A percentile compares a stretch with the other conserved stretches of the same genome.
Conservation (phyloP, 208 protist genomes). For the Trypanosoma avium region DNA sequence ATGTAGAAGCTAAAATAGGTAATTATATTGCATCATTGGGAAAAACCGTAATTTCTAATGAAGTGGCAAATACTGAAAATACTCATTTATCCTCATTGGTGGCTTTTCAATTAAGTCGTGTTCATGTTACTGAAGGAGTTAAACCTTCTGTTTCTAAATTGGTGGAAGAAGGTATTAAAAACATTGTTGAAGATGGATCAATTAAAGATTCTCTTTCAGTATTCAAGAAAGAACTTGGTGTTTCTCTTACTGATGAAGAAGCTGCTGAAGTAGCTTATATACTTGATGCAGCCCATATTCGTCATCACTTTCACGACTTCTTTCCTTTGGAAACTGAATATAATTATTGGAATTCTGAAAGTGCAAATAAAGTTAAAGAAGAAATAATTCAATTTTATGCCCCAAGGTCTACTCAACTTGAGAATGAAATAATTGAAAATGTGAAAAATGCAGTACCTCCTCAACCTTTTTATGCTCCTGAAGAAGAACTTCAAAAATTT, state of each 20-base stretch:
- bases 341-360: conserved; percentile 56
- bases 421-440: conserved; percentile 46
- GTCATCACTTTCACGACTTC: conserved; percentile 83
- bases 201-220: conserved; percentile 26
- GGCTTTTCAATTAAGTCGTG: conserved; percentile 58
- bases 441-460: conserved; percentile 45
- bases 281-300: conserved; percentile 62
- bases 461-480: conserved; percentile 66
- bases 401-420: conserved; percentile 34
- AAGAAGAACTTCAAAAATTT: conserved; percentile 62
- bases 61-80: conserved; percentile 59
- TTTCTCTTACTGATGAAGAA: conserved; percentile 67
- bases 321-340: conserved; percentile 67
- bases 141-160: conserved; percentile 27
- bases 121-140: conserved; percentile 30
- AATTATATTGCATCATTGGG: conserved; percentile 45
- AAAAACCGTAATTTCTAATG: conserved; percentile 20
- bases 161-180: conserved; percentile 53
- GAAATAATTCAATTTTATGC: conserved; percentile 46
- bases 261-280: conserved; percentile 63
- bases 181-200: conserved; percentile 40
- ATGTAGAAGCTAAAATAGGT: conserved; percentile 60
- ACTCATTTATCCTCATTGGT: conserved; percentile 63
- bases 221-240: conserved; percentile 62
- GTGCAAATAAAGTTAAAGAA: conserved; percentile 31